Evolutionary conservation across 1,139 yeast species (phyloP).

Genomic region (Lodderomyces margitis): DNA sequence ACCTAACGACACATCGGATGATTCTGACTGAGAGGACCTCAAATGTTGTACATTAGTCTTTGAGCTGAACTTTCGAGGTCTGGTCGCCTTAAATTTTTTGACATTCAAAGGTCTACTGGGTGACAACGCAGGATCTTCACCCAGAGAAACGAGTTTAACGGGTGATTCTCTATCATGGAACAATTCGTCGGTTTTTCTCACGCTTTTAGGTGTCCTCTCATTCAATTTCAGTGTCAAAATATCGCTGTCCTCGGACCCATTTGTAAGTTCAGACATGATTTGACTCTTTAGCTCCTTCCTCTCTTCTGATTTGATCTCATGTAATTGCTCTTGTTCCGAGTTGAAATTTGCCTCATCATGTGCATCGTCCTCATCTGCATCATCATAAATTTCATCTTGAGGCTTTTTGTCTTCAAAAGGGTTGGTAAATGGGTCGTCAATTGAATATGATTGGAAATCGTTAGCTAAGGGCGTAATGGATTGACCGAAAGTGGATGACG

Average conservation of each 20-base stretch:
- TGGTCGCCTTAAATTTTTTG: conserved; percentile 41
- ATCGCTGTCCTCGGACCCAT: conserved; percentile 24
- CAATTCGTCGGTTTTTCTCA: conserved; percentile 24
- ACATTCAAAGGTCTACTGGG: conserved; percentile 29
- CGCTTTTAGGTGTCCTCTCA: conserved; percentile 20
- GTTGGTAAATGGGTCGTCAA: conserved; percentile 19
- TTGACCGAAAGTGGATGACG: conserved; percentile 15
- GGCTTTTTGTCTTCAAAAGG: conserved; percentile 13
- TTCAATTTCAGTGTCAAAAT: conserved; percentile 21
- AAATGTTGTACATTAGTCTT: conserved; percentile 34
- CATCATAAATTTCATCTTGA: conserved; percentile 22
- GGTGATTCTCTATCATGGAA: conserved; percentile 39
- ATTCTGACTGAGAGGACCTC: conserved; percentile 16
- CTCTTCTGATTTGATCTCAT: conserved; percentile 34
- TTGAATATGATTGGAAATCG: conserved; percentile 27
- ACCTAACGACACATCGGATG: conserved; percentile 28
- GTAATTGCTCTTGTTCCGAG: conserved; percentile 32
- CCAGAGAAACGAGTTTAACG: conserved; percentile 18
- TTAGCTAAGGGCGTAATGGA: conserved; percentile 21
- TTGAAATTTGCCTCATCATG: conserved; percentile 14
- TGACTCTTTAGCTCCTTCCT: conserved; percentile 36
- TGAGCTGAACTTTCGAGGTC: conserved; percentile 40
- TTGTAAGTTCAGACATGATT: conserved; percentile 36
- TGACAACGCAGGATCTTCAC: conserved; percentile 20
- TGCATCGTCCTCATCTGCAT: conserved; percentile 16